Base-by-base conservation (phyloP, 2,329 filamentous ascomycete genomes). In the Lachnellula suecica region DNA sequence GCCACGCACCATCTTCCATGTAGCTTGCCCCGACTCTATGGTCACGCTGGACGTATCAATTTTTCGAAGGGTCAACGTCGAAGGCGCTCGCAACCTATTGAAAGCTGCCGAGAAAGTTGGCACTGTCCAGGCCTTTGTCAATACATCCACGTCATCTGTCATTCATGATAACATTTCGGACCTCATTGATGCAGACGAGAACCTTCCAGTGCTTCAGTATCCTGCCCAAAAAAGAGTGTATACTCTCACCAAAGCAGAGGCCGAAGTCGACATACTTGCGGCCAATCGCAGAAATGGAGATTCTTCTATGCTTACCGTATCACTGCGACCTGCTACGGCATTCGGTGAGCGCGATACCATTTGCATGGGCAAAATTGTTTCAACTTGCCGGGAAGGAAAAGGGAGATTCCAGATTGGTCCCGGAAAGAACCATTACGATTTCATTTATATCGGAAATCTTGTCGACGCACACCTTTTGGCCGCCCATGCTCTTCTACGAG, bases 381-480 rank as follows among this genome's bases (percentile, higher is more conserved):
- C 5, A 15, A 42, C 20, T 20, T 8, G 9, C 17, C 20, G 41
- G 29, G 10, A 11, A 17, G 48, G 48, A 15, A 22, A n/a, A 19
- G 41, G 40, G 20, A 51, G 19, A 11, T 20, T 51, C 15, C 41
- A 45, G 22, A 45, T 51, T 43, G 77, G 77, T 48, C 62, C 67
- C n/a, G 78, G 79, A 63, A 69, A 74, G 52, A 79, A 79, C 61
- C 68, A 79, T 2, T 79, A 78, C 68, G 77, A 79, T 62, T 78
- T 77, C 59, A 78, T 75, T 43, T 78, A 79, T 58, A 74, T 79
- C 44, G 74, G 70, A 44, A 79, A 79, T 61, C 72, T 78, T 22
- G 76, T 74, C 4, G 72, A 78, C 59, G 77, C 73, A 2, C 77
- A 80, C 57, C 66, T 79, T 43, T 70, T 79, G 13, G 75, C 74